These are phyloP conservation scores for Amborella trichopoda DNA, from an alignment of 164 flowering plant species.

Conservation along the genomic window DNA sequence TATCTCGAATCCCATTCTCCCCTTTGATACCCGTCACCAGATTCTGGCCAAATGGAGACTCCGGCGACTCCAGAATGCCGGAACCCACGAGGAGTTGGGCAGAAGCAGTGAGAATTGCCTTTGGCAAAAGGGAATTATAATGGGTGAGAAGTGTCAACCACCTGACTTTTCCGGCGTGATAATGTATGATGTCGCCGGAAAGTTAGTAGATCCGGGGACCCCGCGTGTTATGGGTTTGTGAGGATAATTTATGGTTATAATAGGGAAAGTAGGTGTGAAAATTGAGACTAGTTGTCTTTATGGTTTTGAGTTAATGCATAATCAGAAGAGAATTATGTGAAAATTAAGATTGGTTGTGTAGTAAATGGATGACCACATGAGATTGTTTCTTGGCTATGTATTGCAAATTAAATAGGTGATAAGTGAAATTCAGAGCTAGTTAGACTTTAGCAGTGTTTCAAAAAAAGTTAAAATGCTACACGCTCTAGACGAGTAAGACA, in stretches of 20 bases:
- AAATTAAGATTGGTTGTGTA: background rate
- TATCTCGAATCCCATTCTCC: conserved; percentile 33
- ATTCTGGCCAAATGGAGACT: too few species aligned
- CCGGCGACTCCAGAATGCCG: conserved; percentile 1
- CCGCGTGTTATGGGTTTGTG: conserved; percentile 19
- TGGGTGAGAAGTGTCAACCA: conserved; percentile 83
- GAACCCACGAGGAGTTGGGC: background rate
- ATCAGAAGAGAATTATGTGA: background rate
- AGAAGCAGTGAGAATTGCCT: conserved; percentile 24
- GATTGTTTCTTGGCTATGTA: too few species aligned
- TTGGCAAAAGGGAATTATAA: conserved; percentile 80
- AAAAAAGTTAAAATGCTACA: too few species aligned
- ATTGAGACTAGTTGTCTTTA: too few species aligned
- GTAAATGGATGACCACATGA: background rate
- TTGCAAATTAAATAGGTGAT: too few species aligned
- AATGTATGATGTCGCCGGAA: conserved; percentile 57
- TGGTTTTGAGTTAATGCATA: background rate
- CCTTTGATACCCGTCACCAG: conserved; percentile 22
- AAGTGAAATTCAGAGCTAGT: too few species aligned
- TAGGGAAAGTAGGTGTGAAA: too few species aligned
- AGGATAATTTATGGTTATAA: conserved; percentile 11
- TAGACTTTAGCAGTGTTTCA: too few species aligned
- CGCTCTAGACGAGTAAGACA: too few species aligned
- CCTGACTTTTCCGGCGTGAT: conserved; percentile 85
- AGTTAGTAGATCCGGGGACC: conserved; percentile 26